A percentile compares a stretch with the other conserved stretches of the same genome.
phyloP scores from a whole-genome alignment of 176 grass and related monocot species.

The Carex cristatella region DNA sequence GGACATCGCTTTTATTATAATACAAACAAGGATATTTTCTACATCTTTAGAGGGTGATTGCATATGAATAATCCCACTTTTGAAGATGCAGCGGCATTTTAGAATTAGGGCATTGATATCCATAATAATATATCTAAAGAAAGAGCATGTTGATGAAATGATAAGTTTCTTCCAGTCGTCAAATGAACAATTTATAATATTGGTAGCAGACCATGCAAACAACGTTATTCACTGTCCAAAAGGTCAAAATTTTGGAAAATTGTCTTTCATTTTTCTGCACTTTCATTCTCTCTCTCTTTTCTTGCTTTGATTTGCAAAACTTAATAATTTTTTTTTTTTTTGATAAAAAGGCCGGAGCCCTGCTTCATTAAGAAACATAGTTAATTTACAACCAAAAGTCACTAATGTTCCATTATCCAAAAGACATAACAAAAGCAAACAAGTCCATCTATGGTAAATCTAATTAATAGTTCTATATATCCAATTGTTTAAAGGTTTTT shows the following conservation, averaged over 20 bases:
- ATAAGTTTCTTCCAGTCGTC: neutral
- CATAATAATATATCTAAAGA: too few species aligned
- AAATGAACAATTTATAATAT: neutral
- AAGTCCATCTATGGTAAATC: too few species aligned
- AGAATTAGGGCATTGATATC: too few species aligned
- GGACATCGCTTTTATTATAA: neutral
- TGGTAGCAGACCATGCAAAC: neutral
- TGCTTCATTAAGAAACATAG: too few species aligned
- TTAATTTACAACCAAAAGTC: too few species aligned
- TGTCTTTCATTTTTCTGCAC: neutral
- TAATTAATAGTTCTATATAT: too few species aligned
- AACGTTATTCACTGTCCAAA: neutral
- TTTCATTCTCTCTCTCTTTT: neutral
- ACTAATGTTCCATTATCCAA: too few species aligned
- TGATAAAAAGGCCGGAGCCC: too few species aligned
- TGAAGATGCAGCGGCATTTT: neutral
- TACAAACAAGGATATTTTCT: neutral
- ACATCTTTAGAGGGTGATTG: neutral
- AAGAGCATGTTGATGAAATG: neutral
- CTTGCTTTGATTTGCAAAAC: neutral
- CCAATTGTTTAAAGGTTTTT: too few species aligned
- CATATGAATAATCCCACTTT: neutral
- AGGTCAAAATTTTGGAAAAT: neutral
- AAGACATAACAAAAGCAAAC: too few species aligned
- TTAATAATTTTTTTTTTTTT: too few species aligned